A percentile compares a stretch with the other conserved stretches of the same genome.
These are phyloP conservation scores for Oryza glumipatula DNA, from an alignment of 176 grass and related monocot species.

Conservation along the genomic window DNA sequence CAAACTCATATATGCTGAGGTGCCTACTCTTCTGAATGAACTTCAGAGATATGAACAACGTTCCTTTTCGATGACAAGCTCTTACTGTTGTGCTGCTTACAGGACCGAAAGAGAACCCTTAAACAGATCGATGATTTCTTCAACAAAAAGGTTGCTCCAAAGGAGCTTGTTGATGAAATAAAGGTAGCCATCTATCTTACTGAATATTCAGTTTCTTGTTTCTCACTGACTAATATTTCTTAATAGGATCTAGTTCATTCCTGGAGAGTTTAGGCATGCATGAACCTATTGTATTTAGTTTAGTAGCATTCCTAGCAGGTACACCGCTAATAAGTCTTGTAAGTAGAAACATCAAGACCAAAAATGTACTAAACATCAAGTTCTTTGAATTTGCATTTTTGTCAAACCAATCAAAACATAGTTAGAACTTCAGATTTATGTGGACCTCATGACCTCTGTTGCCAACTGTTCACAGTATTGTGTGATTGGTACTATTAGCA, in stretches of 20 bases:
- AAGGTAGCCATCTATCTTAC: conserved; percentile 57
- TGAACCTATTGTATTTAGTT: not conserved
- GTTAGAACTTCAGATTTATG: not conserved
- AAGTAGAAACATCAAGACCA: too few species aligned
- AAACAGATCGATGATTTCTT: conserved; percentile 83
- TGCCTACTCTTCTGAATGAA: conserved; percentile 38
- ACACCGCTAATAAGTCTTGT: too few species aligned
- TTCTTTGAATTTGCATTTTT: not conserved
- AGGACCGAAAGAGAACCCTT: conserved; percentile 86
- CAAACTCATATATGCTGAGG: conserved; percentile 81
- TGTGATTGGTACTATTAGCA: not conserved
- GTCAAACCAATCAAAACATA: not conserved
- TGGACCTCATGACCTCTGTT: not conserved
- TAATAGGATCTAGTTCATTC: conserved; percentile 15
- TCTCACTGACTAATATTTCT: not conserved
- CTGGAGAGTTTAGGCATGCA: not conserved
- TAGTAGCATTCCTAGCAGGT: not conserved
- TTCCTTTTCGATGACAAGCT: conserved; percentile 17
- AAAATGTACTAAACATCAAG: not conserved
- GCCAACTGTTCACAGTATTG: not conserved
- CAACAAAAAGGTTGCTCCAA: conserved; percentile 92
- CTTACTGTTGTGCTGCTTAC: conserved; percentile 27
- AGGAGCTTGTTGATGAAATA: conserved; percentile 97
- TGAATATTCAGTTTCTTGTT: not conserved
- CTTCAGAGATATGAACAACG: not conserved